phyloP scores from a whole-genome alignment of 1,139 yeast genomes.

The Nakaseomyces kungkrabaensis region DNA sequence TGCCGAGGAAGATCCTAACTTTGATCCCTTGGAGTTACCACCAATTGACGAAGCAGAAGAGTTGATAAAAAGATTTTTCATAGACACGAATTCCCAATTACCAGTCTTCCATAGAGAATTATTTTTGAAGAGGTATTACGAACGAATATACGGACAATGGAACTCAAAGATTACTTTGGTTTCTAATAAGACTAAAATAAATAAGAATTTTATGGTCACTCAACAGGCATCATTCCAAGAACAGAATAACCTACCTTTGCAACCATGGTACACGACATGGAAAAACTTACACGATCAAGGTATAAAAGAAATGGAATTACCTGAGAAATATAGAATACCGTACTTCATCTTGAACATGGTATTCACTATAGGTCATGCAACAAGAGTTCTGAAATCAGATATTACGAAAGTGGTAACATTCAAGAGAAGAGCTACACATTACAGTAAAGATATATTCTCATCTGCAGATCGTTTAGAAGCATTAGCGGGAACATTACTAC shows the following conservation, averaged over 20 bases:
- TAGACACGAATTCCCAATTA: constrained; percentile 71
- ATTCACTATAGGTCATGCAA: constrained; percentile 74
- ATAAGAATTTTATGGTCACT: constrained; percentile 25
- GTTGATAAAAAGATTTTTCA: constrained; percentile 57
- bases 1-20: constrained; percentile 11
- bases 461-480: constrained; percentile 58
- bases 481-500: constrained; percentile 58
- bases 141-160: constrained; percentile 66
- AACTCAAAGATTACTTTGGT: constrained; percentile 50
- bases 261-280: constrained; percentile 19
- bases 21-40: constrained; percentile 38
- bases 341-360: constrained; percentile 62
- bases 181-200: constrained; percentile 47
- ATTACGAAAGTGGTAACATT: constrained; percentile 62
- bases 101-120: constrained; percentile 77
- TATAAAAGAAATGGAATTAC: constrained; percentile 31
- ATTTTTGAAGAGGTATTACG: constrained; percentile 54
- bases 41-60: constrained; percentile 61
- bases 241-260: background rate
- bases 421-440: constrained; percentile 55
- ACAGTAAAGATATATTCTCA: constrained; percentile 48
- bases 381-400: constrained; percentile 61
- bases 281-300: constrained; percentile 4
- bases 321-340: constrained; percentile 35
- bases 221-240: background rate